Conservation (phyloP, 495 filamentous ascomycete species). For the Penicillium coffeae region DNA sequence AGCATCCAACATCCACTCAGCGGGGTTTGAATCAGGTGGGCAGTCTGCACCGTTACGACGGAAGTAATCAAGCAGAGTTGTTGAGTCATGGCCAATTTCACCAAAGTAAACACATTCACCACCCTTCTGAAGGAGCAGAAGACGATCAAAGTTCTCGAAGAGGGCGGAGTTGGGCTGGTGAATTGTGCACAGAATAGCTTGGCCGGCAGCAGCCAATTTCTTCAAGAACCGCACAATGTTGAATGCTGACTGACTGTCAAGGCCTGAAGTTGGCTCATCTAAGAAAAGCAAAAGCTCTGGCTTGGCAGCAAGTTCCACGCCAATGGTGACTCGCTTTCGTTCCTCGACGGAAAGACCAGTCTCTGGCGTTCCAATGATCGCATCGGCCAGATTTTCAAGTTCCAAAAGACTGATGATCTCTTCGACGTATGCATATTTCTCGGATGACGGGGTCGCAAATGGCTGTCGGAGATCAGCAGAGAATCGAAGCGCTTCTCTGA, state of each 20-base stretch:
- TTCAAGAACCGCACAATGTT: conserved; percentile 86
- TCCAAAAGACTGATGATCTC: conserved; percentile 76
- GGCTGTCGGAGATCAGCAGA: conserved; percentile 79
- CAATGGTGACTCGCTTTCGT: conserved; percentile 86
- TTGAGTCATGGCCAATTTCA: conserved; percentile 55
- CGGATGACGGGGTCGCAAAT: conserved; percentile 58
- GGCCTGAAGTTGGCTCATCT: conserved; percentile 85
- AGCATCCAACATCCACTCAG: conserved; percentile 85
- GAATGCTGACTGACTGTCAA: conserved; percentile 82
- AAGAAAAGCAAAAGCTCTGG: conserved; percentile 83
- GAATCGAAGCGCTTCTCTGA: conserved; percentile 81
- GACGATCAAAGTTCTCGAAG: conserved; percentile 75
- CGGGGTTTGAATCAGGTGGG: conserved; percentile 63
- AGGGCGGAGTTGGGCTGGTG: conserved; percentile 85
- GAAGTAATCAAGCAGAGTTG: conserved; percentile 49
- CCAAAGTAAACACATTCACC: conserved; percentile 66
- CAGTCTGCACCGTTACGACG: conserved; percentile 44
- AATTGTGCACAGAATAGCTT: conserved; percentile 89
- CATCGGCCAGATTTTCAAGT: conserved; percentile 79
- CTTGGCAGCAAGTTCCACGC: conserved; percentile 81
- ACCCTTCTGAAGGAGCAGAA: conserved; percentile 61
- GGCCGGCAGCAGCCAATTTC: conserved; percentile 76
- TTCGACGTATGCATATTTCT: conserved; percentile 83
- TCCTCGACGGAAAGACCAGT: conserved; percentile 87
- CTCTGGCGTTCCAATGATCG: conserved; percentile 74